Evolutionary conservation across 352 stramenopile genomes (phyloP), one percentile per base, ranked within the genome.

Genomic region (Globisporangium splendens): DNA sequence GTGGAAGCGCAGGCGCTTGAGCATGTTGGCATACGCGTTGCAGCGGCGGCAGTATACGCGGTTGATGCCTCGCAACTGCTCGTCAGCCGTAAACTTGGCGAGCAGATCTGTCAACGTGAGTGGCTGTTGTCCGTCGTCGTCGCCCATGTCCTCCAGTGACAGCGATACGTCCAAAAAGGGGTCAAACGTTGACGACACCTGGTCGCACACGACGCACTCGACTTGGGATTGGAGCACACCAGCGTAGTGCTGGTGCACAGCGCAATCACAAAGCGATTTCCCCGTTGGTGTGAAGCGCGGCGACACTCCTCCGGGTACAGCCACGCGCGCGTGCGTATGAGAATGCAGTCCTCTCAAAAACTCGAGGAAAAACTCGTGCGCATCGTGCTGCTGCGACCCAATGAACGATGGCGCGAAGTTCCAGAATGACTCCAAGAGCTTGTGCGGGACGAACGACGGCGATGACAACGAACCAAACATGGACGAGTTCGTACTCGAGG

Each of bases 101-200:
- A 91, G 47, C n/a, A 91, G 50, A 5, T 56, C 54, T 20, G 66
- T 52, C 0, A 91, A 52, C 22, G 72, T 77, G 3, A 77, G 46
- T 31, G 20, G 6, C 28, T 42, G 18, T 22, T 52, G n/a, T 8
- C 38, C 0, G 28, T 44, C 59, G 6, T 42, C 50, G 15, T 72
- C 48, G 8, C 50, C 44, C 33, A 53, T 53, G 46, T 52, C 46
- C 20, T 84, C 73, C 1, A 91, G 50, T 11, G 82, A 85, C 44
- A 91, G 62, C 22, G 82, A 89, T 12, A 91, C 68, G 65, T 91
- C 82, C 24, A 89, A 58, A 42, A 91, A 88, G 47, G 82, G 79
- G 47, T 91, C 82, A 46, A 83, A 89, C 42, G 73, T 84, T 59
- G 70, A 66, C 17, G 79, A 88, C 20, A 75, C 71, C 8, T 65